Evolutionary conservation across 2,329 filamentous ascomycete genomes (phyloP).

Genomic region (Catunica adiposa): DNA sequence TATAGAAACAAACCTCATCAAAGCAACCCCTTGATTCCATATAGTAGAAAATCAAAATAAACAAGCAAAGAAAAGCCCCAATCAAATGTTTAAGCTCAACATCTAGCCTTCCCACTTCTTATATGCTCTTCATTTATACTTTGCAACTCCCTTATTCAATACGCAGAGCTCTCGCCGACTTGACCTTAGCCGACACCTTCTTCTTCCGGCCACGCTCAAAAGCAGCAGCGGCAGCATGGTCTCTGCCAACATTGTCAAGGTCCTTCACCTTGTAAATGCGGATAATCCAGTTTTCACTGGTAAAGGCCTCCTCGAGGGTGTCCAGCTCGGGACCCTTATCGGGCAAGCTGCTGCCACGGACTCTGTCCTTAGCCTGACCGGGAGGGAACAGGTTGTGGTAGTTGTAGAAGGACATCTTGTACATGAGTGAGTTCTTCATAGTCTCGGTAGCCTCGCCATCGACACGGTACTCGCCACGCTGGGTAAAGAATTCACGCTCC

Average conservation of each 20-base stretch:
- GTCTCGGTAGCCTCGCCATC: conserved; percentile 86
- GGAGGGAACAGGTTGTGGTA: conserved; percentile 80
- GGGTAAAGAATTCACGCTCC: conserved; percentile 90
- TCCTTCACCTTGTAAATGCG: conserved; percentile 99
- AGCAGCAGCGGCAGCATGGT: conserved; percentile 52
- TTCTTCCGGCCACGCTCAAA: conserved; percentile 73
- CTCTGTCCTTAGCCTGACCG: conserved; percentile 79
- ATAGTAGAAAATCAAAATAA: conserved; percentile 6
- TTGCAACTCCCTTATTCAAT: conserved; percentile 40
- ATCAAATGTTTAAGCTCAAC: not conserved
- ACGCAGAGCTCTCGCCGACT: conserved; percentile 50
- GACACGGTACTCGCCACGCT: conserved; percentile 84
- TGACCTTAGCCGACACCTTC: conserved; percentile 52
- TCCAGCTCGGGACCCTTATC: conserved; percentile 69
- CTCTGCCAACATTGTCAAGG: conserved; percentile 84
- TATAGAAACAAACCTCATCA: not conserved
- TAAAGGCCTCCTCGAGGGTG: conserved; percentile 91
- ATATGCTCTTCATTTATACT: not conserved
- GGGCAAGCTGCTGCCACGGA: conserved; percentile 68
- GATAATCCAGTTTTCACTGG: conserved; percentile 99
- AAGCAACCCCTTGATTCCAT: not conserved
- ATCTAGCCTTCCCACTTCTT: not conserved
- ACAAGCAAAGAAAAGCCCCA: conserved; percentile 1
- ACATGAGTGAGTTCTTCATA: conserved; percentile 99
- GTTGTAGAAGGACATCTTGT: conserved; percentile 99